Percentiles rank a stretch among this genome's conserved stretches.
phyloP scores from a whole-genome alignment of 371 early-diverging fungal species.

The Circinella umbellata region DNA sequence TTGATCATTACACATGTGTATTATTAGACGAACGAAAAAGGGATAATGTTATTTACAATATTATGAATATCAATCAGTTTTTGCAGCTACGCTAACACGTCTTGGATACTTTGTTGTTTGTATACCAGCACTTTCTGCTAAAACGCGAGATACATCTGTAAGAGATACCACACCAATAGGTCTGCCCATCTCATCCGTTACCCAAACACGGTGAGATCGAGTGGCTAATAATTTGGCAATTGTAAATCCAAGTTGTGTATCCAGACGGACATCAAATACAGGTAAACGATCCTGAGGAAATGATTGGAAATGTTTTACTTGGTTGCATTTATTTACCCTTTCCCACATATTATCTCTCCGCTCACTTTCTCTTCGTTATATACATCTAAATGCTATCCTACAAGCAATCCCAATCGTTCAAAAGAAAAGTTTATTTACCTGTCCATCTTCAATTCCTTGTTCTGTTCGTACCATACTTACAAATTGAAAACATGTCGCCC shows the following conservation, averaged over 20 bases:
- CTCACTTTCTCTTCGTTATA: background rate
- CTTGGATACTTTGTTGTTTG: slow-evolving; percentile 7
- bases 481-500: slow-evolving; percentile 60
- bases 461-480: slow-evolving; percentile 50
- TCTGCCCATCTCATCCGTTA: slow-evolving; percentile 59
- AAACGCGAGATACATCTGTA: slow-evolving; percentile 71
- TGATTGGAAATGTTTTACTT: slow-evolving; percentile 6
- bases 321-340: background rate
- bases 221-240: slow-evolving; percentile 83
- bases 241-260: slow-evolving; percentile 70
- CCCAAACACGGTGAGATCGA: slow-evolving; percentile 85
- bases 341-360: background rate
- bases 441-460: slow-evolving; percentile 58
- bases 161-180: slow-evolving; percentile 73
- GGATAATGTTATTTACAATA: background rate
- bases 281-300: slow-evolving; percentile 68
- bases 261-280: slow-evolving; percentile 76
- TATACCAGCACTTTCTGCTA: slow-evolving; percentile 32
- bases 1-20: background rate
- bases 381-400: too few species aligned
- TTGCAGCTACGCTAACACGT: slow-evolving; percentile 13
- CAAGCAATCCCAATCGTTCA: too few species aligned
- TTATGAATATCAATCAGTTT: background rate
- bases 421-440: slow-evolving; percentile 26
- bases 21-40: too few species aligned